Evolutionary conservation across 441 rosid species (phyloP), one percentile per base, ranked within the genome.

Genomic region (Adansonia rubrostipa): DNA sequence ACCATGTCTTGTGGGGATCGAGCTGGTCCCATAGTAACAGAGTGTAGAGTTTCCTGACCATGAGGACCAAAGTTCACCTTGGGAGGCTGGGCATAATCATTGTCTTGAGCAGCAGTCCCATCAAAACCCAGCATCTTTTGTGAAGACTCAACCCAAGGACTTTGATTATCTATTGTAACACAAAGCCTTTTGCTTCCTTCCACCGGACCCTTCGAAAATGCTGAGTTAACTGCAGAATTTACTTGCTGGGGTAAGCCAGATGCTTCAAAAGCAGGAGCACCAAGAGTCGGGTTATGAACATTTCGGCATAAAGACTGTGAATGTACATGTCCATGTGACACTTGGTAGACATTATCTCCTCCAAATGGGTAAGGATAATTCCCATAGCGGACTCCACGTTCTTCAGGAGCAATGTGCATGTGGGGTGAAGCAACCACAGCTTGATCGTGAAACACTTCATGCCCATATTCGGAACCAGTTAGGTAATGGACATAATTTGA

Each of bases 371-470:
- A 89, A 74, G 89, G 82, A 83, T 84, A 71, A 82, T 91, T 90
- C 67, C 92, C 94, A 75, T 86, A 85, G 75, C 86, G 87, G 76
- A 84, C 83, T 19, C 81, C 84, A 71, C 76, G 87, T 67, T 92
- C 98, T 80, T 92, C 97, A 1, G 89, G 80, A 56, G 89, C 85
- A 78, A 77, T 70, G 71, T 86, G 92, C 45, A 80, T 71, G 82
- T 83, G 87, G 54, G 87, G 71, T 20, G 80, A 78, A 73, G 85
- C 81, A 73, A 89, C 82, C 77, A 83, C 79, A 79, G 87, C 76
- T 82, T 86, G 92, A 72, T 93, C 97, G 68, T 87, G 89, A 84
- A 91, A 91, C n/a, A 82, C 85, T 70, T 91, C 97, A 74, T 76
- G 84, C 51, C 88, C 82, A 79, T 85, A 45, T 78, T 90, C 99